phyloP scores from a whole-genome alignment of 352 stramenopile species.

The Elongisporangium anandrum region DNA sequence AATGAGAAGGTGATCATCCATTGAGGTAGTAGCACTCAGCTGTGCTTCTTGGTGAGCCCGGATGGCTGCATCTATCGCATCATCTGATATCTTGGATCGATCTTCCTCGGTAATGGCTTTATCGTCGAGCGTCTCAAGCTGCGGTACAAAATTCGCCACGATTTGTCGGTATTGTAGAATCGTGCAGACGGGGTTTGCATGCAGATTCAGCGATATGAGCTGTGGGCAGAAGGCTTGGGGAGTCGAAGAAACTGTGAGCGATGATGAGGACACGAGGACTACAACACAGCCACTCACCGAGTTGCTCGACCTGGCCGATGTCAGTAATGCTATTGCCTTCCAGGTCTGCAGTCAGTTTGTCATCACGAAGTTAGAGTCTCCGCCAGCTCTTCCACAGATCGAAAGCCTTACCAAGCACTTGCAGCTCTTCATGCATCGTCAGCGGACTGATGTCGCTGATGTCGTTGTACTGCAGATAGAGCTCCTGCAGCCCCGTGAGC shows the following conservation, averaged over 20 bases:
- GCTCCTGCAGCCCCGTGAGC: conserved; percentile 67
- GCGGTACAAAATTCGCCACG: conserved; percentile 65
- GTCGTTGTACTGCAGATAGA: conserved; percentile 75
- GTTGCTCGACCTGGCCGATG: conserved; percentile 71
- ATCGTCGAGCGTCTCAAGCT: conserved; percentile 58
- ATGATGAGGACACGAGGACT: background rate
- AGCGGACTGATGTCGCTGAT: conserved; percentile 79
- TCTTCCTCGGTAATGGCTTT: conserved; percentile 32
- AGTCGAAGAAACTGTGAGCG: conserved; percentile 1
- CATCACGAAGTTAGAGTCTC: background rate
- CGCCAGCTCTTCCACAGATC: background rate
- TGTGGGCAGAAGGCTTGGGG: conserved; percentile 62
- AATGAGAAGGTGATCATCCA: conserved; percentile 12
- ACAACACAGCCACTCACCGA: conserved; percentile 30
- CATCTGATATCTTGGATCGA: conserved; percentile 35
- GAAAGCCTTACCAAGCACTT: conserved; percentile 60
- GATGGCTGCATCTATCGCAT: conserved; percentile 45
- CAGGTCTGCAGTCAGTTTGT: conserved; percentile 33
- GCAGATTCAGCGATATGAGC: conserved; percentile 53
- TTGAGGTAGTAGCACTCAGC: background rate
- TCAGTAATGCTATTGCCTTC: conserved; percentile 68
- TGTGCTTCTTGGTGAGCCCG: conserved; percentile 16
- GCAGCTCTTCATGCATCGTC: conserved; percentile 83
- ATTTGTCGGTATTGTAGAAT: conserved; percentile 61
- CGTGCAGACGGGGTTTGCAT: conserved; percentile 59